Percentiles rank a stretch among this genome's conserved stretches.
phyloP scores from a whole-genome alignment of 139 green algal species.

The Chlorella sp. region DNA sequence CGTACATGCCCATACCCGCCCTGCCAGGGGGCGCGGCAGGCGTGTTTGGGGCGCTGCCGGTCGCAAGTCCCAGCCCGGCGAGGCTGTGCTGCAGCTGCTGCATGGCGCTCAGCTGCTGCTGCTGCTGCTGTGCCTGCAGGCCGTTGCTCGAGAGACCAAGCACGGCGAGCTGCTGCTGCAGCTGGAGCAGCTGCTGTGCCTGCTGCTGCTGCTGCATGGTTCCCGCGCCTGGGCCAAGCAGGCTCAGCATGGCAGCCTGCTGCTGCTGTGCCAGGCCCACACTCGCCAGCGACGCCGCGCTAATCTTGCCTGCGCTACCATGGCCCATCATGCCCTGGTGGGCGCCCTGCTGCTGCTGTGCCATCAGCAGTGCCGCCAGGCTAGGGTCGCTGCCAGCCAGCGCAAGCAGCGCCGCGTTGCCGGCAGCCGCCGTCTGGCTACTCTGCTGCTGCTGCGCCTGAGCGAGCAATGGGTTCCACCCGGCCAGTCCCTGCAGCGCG shows the following conservation, averaged over 20 bases:
- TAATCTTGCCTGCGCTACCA: too few relatives aligned
- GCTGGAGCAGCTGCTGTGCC: conserved; percentile 1
- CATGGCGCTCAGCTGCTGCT: not conserved
- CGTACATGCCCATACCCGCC: too few relatives aligned
- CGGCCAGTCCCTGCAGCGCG: not conserved
- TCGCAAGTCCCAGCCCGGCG: not conserved
- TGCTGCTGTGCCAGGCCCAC: conserved; percentile 2
- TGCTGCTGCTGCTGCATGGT: conserved; percentile 8
- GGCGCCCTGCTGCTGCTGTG: too few relatives aligned
- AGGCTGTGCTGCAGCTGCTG: not conserved
- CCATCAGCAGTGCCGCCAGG: not conserved
- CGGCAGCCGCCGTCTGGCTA: not conserved
- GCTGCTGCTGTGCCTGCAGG: conserved; percentile 1
- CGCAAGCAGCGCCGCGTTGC: not conserved
- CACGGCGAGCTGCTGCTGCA: not conserved
- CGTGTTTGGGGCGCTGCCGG: not conserved
- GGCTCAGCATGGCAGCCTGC: not conserved
- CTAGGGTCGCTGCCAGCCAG: not conserved
- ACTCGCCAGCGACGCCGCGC: not conserved
- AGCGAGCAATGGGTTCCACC: not conserved
- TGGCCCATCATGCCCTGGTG: too few relatives aligned
- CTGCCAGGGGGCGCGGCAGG: too few relatives aligned
- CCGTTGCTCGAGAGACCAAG: not conserved
- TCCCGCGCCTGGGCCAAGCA: not conserved
- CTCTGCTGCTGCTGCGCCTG: not conserved